Conservation (phyloP, 257 asterid species). For the Pogostemon cablin region DNA sequence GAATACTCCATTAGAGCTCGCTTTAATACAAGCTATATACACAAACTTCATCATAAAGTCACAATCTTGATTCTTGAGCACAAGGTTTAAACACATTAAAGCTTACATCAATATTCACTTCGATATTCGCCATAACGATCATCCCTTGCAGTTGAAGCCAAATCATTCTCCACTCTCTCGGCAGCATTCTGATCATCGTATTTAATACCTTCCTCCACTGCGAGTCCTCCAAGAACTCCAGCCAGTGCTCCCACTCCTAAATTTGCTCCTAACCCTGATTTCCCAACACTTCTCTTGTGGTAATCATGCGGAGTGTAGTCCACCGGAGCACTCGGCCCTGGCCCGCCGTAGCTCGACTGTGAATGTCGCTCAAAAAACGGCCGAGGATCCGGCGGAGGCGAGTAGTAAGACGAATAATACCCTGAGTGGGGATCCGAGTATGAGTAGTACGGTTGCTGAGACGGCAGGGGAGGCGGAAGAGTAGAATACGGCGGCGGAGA, state of each 20-base stretch:
- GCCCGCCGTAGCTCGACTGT: constrained; percentile 54
- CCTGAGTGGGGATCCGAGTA: constrained; percentile 56
- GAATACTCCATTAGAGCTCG: constrained; percentile 17
- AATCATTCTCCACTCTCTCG: constrained; percentile 54
- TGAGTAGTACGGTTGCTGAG: background rate
- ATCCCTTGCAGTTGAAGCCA: constrained; percentile 51
- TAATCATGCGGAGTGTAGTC: constrained; percentile 73
- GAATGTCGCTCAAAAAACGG: constrained; percentile 56
- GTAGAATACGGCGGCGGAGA: constrained; percentile 45
- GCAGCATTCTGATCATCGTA: constrained; percentile 64
- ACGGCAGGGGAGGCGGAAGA: constrained; percentile 42
- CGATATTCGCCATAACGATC: constrained; percentile 56
- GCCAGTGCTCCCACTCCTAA: constrained; percentile 68
- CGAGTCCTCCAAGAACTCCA: constrained; percentile 73
- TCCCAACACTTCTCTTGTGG: constrained; percentile 54
- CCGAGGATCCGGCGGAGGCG: constrained; percentile 54
- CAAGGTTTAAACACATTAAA: constrained; percentile 29
- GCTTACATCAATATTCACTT: constrained; percentile 50
- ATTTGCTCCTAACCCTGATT: constrained; percentile 56
- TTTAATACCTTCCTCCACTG: constrained; percentile 67
- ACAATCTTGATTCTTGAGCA: constrained; percentile 31
- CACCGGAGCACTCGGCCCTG: constrained; percentile 88
- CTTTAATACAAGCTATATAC: constrained; percentile 32
- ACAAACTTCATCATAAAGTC: constrained; percentile 33
- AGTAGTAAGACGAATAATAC: constrained; percentile 63